phyloP scores from a whole-genome alignment of 257 asterid species.

The Penstemon barbatus region DNA sequence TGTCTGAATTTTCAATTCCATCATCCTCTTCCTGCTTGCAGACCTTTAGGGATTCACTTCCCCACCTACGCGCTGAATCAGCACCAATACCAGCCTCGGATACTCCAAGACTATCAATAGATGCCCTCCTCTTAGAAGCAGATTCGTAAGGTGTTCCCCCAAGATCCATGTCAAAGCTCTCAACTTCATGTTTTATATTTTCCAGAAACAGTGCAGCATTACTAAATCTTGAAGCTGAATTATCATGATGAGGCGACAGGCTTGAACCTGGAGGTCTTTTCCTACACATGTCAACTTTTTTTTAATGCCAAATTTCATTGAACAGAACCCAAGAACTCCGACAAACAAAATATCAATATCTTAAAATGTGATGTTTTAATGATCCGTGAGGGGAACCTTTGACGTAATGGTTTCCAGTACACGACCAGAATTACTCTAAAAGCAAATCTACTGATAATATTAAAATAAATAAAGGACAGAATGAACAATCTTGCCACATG shows the following conservation, averaged over 20 bases:
- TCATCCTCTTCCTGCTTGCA: slow-evolving; percentile 80
- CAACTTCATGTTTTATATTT: slow-evolving; percentile 78
- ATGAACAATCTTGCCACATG: background rate
- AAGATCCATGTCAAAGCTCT: slow-evolving; percentile 47
- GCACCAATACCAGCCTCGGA: slow-evolving; percentile 41
- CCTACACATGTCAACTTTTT: slow-evolving; percentile 43
- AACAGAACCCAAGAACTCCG: background rate
- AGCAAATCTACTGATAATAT: background rate
- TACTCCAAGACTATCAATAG: slow-evolving; percentile 43
- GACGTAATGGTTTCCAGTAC: background rate
- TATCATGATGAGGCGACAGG: slow-evolving; percentile 64
- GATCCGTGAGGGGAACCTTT: background rate
- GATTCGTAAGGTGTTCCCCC: slow-evolving; percentile 53
- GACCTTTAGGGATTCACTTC: slow-evolving; percentile 63
- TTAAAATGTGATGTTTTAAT: background rate
- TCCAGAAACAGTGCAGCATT: slow-evolving; percentile 90
- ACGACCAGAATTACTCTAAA: background rate
- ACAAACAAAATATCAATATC: background rate
- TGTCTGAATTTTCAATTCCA: slow-evolving; percentile 55
- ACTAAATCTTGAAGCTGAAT: slow-evolving; percentile 62
- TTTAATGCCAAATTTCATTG: slow-evolving; percentile 21
- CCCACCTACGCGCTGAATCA: slow-evolving; percentile 44
- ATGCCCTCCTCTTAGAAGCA: slow-evolving; percentile 53
- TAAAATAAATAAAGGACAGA: background rate
- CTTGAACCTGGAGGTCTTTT: slow-evolving; percentile 68